Evolutionary conservation across 306 rosid genomes (phyloP).

Genomic region (Dryas alaskensis): DNA sequence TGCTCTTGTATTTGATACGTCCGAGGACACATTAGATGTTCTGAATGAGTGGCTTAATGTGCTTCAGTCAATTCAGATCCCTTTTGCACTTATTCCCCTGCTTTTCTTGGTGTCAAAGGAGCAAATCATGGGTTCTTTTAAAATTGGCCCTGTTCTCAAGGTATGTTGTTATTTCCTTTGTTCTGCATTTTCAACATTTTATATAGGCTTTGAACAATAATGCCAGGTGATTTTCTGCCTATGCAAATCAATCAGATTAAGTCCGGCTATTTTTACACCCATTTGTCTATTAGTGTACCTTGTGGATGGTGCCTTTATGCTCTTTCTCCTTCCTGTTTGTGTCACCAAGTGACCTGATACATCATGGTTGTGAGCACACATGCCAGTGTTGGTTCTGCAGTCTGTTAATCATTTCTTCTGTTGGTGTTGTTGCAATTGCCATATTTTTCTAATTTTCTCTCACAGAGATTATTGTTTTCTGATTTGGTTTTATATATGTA

Average conservation of each 20-base stretch:
- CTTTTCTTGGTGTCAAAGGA: slow-evolving; percentile 91
- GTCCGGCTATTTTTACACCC: not conserved
- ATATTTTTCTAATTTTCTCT: not conserved
- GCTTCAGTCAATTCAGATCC: slow-evolving; percentile 95
- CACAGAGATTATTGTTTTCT: not conserved
- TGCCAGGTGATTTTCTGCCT: not conserved
- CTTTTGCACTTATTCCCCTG: slow-evolving; percentile 94
- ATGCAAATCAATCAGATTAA: not conserved
- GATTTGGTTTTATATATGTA: not conserved
- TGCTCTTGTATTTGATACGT: slow-evolving; percentile 75
- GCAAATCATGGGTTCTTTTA: slow-evolving; percentile 85
- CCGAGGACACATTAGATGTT: slow-evolving; percentile 65
- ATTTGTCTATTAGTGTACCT: not conserved
- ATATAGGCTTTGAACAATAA: not conserved
- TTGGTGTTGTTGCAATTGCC: not conserved
- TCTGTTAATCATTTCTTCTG: not conserved
- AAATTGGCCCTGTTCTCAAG: slow-evolving; percentile 73
- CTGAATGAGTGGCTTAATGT: slow-evolving; percentile 97
- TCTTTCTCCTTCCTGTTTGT: not conserved
- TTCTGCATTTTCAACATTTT: slow-evolving; percentile 4
- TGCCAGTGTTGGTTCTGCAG: not conserved
- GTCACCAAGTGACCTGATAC: not conserved
- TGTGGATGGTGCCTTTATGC: not conserved
- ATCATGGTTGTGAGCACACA: not conserved
- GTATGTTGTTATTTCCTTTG: slow-evolving; percentile 35